Conservation (phyloP, 345 rosid species). For the Anacardium occidentale region DNA sequence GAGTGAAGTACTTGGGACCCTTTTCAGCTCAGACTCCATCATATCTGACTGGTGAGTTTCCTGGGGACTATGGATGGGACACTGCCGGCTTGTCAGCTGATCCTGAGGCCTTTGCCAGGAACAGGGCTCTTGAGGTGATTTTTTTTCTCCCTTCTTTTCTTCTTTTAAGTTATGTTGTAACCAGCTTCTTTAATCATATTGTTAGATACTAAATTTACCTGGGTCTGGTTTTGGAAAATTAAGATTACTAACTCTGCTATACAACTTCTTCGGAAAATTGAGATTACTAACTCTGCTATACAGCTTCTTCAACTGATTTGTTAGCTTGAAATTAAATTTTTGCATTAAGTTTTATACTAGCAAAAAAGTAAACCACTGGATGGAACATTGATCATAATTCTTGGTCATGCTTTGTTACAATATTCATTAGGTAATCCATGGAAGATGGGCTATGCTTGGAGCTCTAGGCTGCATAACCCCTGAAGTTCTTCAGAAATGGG, state of each 20-base stretch:
- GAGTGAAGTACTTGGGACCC: slow-evolving; percentile 95
- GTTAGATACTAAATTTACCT: too few relatives aligned
- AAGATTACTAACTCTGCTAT: too few relatives aligned
- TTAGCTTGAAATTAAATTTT: too few relatives aligned
- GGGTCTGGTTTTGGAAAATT: too few relatives aligned
- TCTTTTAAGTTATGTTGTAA: slow-evolving; percentile 2
- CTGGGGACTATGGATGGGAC: slow-evolving; percentile 98
- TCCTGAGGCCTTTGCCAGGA: slow-evolving; percentile 91
- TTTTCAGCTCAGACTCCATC: slow-evolving; percentile 95
- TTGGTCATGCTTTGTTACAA: background rate
- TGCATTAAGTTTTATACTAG: too few relatives aligned
- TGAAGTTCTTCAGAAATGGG: slow-evolving; percentile 82
- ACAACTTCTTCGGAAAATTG: too few relatives aligned
- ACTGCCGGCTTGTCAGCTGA: slow-evolving; percentile 95
- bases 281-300: too few relatives aligned
- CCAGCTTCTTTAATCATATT: background rate
- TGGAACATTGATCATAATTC: too few relatives aligned
- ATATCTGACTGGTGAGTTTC: slow-evolving; percentile 87
- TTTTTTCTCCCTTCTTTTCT: background rate
- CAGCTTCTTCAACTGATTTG: too few relatives aligned
- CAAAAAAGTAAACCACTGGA: background rate
- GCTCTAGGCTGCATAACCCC: slow-evolving; percentile 96
- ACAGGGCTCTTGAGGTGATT: slow-evolving; percentile 93
- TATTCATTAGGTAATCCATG: slow-evolving; percentile 69
- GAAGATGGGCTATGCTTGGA: slow-evolving; percentile 97